Evolutionary conservation across 2,329 filamentous ascomycete genomes (phyloP), one percentile per base, ranked within the genome.

Genomic region (Penicillium capsulatum): DNA sequence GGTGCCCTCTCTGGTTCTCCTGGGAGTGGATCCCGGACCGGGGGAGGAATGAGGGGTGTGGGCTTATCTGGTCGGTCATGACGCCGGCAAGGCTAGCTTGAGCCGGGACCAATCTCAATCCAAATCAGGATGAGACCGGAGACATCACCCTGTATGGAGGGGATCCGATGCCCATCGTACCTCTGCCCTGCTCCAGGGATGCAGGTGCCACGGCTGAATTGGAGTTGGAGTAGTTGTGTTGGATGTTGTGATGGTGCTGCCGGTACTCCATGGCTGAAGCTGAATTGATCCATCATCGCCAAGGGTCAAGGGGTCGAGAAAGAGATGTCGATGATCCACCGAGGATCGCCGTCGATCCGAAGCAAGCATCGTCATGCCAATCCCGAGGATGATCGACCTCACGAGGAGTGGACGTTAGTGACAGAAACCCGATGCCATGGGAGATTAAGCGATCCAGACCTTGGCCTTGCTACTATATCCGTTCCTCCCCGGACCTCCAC

Each of bases 311-410:
- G 42, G 44, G 24, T 38, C 35, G 43, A 53, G n/a, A n/a, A n/a
- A n/a, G n/a, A n/a, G 40, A 46, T 53, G 42, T 42, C 45, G 37
- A 48, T 35, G 44, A 51, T 46, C 46, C 47, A 44, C 42, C 17
- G 17, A 37, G 31, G 47, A 50, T 50, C 48, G 44, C 38, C 44
- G 37, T 34, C 17, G 41, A 42, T 36, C 42, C 36, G 17, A 34
- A 17, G 43, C 49, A 51, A 49, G 47, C 22, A 39, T 40, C 41
- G 31, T 44, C 31, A 46, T 45, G 46, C 28, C 32, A 42, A 46
- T 45, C 42, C 40, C 37, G 41, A 40, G 43, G 20, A 48, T 45
- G 50, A 53, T 53, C 50, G 42, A 46, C 48, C 42, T 34, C 42
- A 39, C 32, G 26, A 11, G 26, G 11, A 7, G 4, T 28, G 24